These are phyloP conservation scores for Raddia guianensis DNA, from an alignment of 176 grass and related monocot species.

Conservation along the genomic window DNA sequence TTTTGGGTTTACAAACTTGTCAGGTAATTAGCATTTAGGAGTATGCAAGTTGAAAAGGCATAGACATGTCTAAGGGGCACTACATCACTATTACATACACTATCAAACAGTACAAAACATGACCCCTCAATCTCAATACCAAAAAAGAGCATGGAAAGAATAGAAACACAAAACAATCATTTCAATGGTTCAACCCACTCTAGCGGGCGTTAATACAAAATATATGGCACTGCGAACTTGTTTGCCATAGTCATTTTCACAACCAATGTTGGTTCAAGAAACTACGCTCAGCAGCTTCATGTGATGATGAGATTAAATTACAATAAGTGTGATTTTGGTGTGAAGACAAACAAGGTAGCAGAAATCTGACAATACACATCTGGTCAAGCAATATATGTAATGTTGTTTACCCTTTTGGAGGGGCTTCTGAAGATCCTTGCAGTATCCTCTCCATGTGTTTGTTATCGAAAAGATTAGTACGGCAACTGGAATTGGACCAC, in stretches of 20 bases:
- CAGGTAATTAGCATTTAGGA: not conserved
- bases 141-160: not conserved
- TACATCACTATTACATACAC: not conserved
- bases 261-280: constrained; percentile 3
- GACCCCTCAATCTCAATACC: not conserved
- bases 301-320: constrained; percentile 25
- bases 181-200: constrained; percentile 8
- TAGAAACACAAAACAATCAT: not conserved
- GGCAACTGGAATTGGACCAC: constrained; percentile 31
- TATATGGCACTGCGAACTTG: not conserved
- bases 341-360: constrained; percentile 12
- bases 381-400: constrained; percentile 14
- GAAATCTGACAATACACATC: constrained; percentile 25
- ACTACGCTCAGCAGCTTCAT: constrained; percentile 19
- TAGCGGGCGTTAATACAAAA: constrained; percentile 2
- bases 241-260: constrained; percentile 25
- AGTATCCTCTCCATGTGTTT: constrained; percentile 35
- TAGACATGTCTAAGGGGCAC: not conserved
- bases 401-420: constrained; percentile 48
- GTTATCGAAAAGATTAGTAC: constrained; percentile 35
- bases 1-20: constrained; percentile 5
- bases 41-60: not conserved
- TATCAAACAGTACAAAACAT: not conserved
- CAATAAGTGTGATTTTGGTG: not conserved
- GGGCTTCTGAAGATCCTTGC: constrained; percentile 46